A percentile compares a stretch with the other conserved stretches of the same genome.
These are phyloP conservation scores for Ceratocystis cubensis DNA, from an alignment of 2,329 filamentous ascomycete species.

Conservation along the genomic window DNA sequence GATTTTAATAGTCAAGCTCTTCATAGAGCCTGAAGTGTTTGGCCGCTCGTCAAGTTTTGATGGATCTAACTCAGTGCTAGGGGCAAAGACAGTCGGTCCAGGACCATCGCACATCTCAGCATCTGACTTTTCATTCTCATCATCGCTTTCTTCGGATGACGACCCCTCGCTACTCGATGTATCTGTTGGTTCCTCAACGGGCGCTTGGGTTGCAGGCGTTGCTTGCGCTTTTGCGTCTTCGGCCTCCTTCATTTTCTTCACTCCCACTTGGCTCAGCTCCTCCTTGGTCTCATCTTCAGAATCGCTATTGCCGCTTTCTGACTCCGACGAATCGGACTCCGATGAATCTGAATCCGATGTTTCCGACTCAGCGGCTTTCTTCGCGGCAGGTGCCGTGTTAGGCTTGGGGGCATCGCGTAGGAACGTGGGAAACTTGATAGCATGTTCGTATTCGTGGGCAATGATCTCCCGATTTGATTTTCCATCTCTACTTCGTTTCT, in stretches of 20 bases:
- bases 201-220: slow-evolving; percentile 20
- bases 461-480: slow-evolving; percentile 43
- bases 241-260: slow-evolving; percentile 18
- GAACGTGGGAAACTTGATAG: slow-evolving; percentile 70
- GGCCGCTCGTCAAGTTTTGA: slow-evolving; percentile 26
- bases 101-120: slow-evolving; percentile 7
- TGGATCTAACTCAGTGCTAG: slow-evolving; percentile 15
- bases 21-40: slow-evolving; percentile 39
- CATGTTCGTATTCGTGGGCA: slow-evolving; percentile 84
- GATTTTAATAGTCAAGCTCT: slow-evolving; percentile 44
- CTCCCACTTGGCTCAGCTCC: slow-evolving; percentile 17
- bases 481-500: slow-evolving; percentile 49
- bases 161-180: slow-evolving; percentile 23
- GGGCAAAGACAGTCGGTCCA: not conserved
- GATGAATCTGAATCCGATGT: slow-evolving; percentile 11
- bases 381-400: slow-evolving; percentile 22
- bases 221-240: not conserved
- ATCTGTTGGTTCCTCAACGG: slow-evolving; percentile 20
- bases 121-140: not conserved
- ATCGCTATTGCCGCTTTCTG: slow-evolving; percentile 11
- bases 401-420: slow-evolving; percentile 42
- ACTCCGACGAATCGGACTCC: slow-evolving; percentile 13
- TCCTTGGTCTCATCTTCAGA: slow-evolving; percentile 9
- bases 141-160: slow-evolving; percentile 23
- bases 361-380: slow-evolving; percentile 24